phyloP scores from a whole-genome alignment of 441 rosid genomes.

The Hura crepitans region DNA sequence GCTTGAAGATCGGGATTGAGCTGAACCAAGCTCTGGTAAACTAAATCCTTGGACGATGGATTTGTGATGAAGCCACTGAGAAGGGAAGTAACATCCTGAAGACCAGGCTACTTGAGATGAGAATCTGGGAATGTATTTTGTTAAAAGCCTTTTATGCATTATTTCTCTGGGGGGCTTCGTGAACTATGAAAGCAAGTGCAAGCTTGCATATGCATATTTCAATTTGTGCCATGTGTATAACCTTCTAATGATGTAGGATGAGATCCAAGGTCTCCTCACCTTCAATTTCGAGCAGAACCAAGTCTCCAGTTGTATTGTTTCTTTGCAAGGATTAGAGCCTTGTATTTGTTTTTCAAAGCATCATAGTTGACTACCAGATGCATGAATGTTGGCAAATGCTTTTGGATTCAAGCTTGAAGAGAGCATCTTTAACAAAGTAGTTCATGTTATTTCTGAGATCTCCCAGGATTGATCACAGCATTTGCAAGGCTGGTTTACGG shows the following conservation, averaged over 20 bases:
- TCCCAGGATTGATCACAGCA: no score
- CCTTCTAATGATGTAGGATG: neutral
- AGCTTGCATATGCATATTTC: neutral
- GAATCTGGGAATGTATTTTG: neutral
- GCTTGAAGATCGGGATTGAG: slow-evolving; percentile 18
- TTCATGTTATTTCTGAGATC: no score
- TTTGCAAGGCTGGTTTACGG: no score
- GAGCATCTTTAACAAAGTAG: no score
- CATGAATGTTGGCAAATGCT: no score
- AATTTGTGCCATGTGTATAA: neutral
- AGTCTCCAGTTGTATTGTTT: no score
- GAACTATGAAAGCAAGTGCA: neutral
- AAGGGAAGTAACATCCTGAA: neutral
- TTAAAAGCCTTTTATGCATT: neutral
- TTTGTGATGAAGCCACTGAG: neutral
- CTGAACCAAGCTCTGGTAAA: slow-evolving; percentile 5
- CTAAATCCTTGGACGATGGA: neutral
- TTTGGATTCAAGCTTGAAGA: no score
- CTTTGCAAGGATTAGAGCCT: neutral
- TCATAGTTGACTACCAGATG: neutral
- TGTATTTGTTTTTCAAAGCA: neutral
- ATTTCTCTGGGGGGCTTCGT: neutral
- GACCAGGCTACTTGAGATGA: slow-evolving; percentile 1
- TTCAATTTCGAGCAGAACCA: neutral
- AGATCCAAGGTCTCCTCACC: neutral